These are phyloP conservation scores for Coemansia sp. DNA, from an alignment of 192 early-diverging fungal species.

Conservation along the genomic window DNA sequence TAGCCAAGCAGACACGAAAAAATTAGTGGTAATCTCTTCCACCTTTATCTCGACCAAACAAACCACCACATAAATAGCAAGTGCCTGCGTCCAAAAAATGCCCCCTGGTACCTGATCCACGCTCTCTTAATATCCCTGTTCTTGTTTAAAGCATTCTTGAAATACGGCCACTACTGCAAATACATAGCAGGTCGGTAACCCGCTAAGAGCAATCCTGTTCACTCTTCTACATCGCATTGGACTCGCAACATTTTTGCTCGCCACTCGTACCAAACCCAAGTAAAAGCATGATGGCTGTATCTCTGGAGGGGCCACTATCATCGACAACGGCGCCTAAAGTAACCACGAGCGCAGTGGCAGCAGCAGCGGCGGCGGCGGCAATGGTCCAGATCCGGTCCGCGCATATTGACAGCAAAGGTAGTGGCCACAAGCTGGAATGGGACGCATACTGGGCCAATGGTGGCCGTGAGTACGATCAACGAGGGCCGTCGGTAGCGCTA, in stretches of 20 bases:
- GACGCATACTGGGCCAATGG: slow-evolving; percentile 32
- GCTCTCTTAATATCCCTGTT: not conserved
- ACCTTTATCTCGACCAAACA: not conserved
- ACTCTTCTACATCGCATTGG: not conserved
- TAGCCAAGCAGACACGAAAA: not conserved
- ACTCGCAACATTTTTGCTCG: not conserved
- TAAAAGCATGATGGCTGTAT: slow-evolving; percentile 35
- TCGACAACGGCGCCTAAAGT: not conserved
- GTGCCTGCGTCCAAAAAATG: too few relatives aligned
- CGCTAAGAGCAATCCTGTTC: not conserved
- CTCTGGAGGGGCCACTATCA: slow-evolving; percentile 24
- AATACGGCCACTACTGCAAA: not conserved
- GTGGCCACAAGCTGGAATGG: slow-evolving; percentile 29
- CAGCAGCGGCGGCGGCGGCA: not conserved
- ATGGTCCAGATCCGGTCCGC: slow-evolving; percentile 6
- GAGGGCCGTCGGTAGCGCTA: slow-evolving; percentile 39
- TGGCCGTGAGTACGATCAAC: slow-evolving; percentile 19
- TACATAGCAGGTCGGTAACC: not conserved
- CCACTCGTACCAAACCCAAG: not conserved
- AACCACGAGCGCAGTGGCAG: not conserved
- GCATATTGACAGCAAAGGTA: not conserved
- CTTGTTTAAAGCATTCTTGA: not conserved
- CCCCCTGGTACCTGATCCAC: not conserved
- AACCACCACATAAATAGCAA: too few relatives aligned
- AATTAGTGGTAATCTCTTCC: slow-evolving; percentile 4